Conservation (phyloP, 2,329 filamentous ascomycete genomes). For the Didymella glomerata region DNA sequence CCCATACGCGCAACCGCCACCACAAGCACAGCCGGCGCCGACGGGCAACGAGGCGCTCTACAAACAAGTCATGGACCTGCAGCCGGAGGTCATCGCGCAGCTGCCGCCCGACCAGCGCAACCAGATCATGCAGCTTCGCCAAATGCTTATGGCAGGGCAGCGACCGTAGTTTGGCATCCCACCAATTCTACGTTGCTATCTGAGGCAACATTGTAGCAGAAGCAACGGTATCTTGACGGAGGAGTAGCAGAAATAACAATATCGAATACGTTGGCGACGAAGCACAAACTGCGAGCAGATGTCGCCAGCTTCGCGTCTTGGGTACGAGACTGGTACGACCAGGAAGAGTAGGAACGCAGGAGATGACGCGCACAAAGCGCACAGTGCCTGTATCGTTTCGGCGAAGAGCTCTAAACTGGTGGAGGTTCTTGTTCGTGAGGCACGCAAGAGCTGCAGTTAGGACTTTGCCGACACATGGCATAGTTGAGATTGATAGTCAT, state of each 20-base stretch:
- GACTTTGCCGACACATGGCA: background rate
- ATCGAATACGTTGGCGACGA: background rate
- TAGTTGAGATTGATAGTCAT: background rate
- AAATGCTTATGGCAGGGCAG: slow-evolving; percentile 61
- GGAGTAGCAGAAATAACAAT: background rate
- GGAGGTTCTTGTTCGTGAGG: background rate
- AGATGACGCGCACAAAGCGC: too few relatives aligned
- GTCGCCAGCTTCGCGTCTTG: background rate
- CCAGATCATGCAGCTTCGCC: slow-evolving; percentile 81
- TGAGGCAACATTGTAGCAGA: too few relatives aligned
- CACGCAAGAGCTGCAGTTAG: background rate
- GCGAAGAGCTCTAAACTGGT: background rate
- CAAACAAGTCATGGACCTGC: slow-evolving; percentile 80
- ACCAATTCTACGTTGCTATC: background rate
- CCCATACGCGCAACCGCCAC: slow-evolving; percentile 53
- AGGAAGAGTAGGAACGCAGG: too few relatives aligned
- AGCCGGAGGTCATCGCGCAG: slow-evolving; percentile 80
- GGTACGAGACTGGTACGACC: background rate
- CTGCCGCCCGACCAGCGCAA: slow-evolving; percentile 77
- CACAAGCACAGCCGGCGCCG: slow-evolving; percentile 32
- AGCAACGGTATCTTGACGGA: too few relatives aligned
- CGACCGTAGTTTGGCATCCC: slow-evolving; percentile 13
- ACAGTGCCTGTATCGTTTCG: background rate
- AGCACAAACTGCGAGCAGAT: background rate
- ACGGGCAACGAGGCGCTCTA: slow-evolving; percentile 73